Conservation (phyloP, 1,284 basidiomycete genomes). For the Gastroboletus turbinatus region DNA sequence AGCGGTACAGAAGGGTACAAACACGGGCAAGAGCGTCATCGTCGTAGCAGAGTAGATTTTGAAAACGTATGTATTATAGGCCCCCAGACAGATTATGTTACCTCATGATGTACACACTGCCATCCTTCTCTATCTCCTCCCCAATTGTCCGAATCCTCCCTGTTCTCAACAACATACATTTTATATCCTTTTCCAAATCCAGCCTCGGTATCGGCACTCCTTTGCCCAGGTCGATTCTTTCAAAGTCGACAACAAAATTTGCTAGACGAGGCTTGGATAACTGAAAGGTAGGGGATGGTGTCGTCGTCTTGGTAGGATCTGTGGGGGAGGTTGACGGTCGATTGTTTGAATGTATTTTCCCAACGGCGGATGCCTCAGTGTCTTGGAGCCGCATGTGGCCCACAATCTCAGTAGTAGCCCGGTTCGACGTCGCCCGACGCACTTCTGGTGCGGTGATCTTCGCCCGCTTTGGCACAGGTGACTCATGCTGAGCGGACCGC, state of each 20-base stretch:
- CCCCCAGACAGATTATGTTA: background rate
- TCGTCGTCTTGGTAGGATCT: background rate
- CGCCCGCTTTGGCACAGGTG: slow-evolving; percentile 14
- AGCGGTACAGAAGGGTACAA: slow-evolving; percentile 23
- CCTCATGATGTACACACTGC: slow-evolving; percentile 19
- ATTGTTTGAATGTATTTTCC: background rate
- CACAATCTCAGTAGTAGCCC: background rate
- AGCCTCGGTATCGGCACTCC: slow-evolving; percentile 5
- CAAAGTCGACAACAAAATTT: slow-evolving; percentile 21
- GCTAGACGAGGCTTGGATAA: slow-evolving; percentile 19
- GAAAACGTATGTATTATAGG: background rate
- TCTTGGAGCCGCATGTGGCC: background rate
- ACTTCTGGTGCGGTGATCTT: slow-evolving; percentile 3
- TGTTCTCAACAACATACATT: slow-evolving; percentile 25
- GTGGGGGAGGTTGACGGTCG: background rate
- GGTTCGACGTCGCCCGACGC: background rate
- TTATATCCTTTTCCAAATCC: slow-evolving; percentile 9
- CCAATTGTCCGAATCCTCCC: slow-evolving; percentile 30
- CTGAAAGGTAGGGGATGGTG: background rate
- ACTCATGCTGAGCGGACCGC: slow-evolving; percentile 3
- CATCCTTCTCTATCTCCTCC: slow-evolving; percentile 18
- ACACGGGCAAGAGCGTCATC: slow-evolving; percentile 21
- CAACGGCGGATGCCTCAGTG: background rate
- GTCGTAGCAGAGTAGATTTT: slow-evolving; percentile 13
- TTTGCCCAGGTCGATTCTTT: slow-evolving; percentile 6